phyloP scores from a whole-genome alignment of 2,329 filamentous ascomycete genomes.

The Pseudogymnoascus sp. region DNA sequence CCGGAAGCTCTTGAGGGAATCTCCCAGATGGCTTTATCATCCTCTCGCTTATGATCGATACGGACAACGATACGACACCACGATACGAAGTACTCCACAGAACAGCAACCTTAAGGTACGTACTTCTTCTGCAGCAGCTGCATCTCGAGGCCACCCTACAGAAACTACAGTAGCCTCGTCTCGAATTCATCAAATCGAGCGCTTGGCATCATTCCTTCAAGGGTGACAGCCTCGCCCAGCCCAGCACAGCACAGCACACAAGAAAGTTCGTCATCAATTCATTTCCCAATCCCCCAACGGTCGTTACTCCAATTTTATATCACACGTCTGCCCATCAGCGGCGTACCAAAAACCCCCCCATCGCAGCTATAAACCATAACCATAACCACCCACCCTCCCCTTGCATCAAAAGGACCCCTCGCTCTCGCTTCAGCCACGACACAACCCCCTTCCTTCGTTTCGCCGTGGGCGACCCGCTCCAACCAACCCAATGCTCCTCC shows the following conservation, averaged over 20 bases:
- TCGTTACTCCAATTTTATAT: not conserved
- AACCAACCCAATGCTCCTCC: conserved; percentile 64
- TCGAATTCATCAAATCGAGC: not conserved
- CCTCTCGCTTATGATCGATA: not conserved
- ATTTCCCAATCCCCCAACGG: not conserved
- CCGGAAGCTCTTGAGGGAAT: not conserved
- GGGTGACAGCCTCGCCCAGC: not conserved
- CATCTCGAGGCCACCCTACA: not conserved
- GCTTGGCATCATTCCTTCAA: conserved; percentile 20
- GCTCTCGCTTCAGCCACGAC: not conserved
- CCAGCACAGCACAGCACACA: conserved; percentile 22
- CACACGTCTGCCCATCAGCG: not conserved
- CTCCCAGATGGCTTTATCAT: not conserved
- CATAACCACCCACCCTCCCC: not conserved
- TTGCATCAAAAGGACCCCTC: not conserved
- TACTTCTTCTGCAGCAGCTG: not conserved
- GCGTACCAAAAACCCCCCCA: not conserved
- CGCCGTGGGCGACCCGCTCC: not conserved
- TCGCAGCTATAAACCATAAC: too few relatives aligned
- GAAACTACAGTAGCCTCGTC: not conserved
- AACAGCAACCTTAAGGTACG: not conserved
- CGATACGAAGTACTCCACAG: too few relatives aligned
- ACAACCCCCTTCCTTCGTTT: not conserved
- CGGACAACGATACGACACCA: not conserved
- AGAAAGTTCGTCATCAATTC: conserved; percentile 12